Base-by-base conservation (phyloP, 345 rosid species). In the Populus alba region DNA sequence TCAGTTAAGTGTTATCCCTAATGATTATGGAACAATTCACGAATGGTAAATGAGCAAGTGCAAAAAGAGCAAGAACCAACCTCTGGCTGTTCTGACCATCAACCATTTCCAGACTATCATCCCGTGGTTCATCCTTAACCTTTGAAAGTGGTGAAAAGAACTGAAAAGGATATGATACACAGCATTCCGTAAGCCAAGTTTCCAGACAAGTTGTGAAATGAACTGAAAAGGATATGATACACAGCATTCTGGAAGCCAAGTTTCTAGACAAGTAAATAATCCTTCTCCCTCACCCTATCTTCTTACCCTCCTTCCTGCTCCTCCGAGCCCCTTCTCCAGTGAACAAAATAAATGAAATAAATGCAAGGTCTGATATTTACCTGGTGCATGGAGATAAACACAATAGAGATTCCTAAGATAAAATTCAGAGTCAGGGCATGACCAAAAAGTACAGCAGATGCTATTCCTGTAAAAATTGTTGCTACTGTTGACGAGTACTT, bases 341-440 rank as follows among this genome's bases (percentile, higher is more conserved):
- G 25, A 57, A n/a, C 62, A 55, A 57, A 57, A 57, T 2, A 57
- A 57, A 57, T 22, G 25, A 57, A 57, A 57, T 57, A 22, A 8
- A 22, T 57, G 62, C 62, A n/a, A 57, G 62, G 25, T 72, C 62
- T 35, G 39, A 45, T 66, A 62, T 39, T 75, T 85, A 95, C 99
- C 97, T 95, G 99, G 83, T 95, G 99, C 99, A 95, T 95, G 10
- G 99, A 95, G 84, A 95, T 95, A 81, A 95, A 93, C 55, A 93
- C 97, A 59, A 95, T 89, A 22, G 99, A 93, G 80, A 95, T 95
- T 80, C 99, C 99, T 79, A 95, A 87, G 75, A 95, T 45, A 76
- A 95, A 95, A 84, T 95, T 95, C 80, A 93, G 87, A 10, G 99
- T 95, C 84, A 95, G 83, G 49, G 79, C 86, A 86, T 95, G 99